Conservation (phyloP, 176 grass and related monocot species). For the Lolium perenne region DNA sequence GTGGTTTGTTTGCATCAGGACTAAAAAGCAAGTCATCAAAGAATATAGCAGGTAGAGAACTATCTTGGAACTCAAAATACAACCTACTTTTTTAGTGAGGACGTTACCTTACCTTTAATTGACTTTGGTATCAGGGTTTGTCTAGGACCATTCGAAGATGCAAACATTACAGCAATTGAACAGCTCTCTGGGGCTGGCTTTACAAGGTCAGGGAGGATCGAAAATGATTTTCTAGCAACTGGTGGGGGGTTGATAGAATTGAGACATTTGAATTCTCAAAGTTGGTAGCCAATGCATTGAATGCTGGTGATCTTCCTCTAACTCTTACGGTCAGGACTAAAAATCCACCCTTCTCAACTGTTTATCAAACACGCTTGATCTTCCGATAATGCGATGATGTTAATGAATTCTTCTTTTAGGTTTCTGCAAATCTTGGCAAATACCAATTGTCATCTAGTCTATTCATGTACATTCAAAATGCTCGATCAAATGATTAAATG, state of each 20-base stretch:
- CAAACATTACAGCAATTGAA: conserved; percentile 67
- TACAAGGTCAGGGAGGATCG: conserved; percentile 60
- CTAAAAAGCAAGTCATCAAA: conserved; percentile 67
- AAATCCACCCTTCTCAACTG: conserved; percentile 93
- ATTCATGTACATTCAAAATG: conserved; percentile 7
- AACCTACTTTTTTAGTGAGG: conserved; percentile 25
- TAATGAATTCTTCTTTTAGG: conserved; percentile 78
- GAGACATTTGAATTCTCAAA: conserved; percentile 87
- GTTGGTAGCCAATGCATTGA: conserved; percentile 94
- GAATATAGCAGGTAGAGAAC: conserved; percentile 41
- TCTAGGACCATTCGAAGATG: conserved; percentile 79
- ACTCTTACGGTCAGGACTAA: conserved; percentile 95
- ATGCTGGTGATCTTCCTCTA: conserved; percentile 93
- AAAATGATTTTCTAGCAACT: conserved; percentile 64
- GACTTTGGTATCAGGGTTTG: conserved; percentile 93
- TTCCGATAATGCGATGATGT: conserved; percentile 74
- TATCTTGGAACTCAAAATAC: conserved; percentile 20
- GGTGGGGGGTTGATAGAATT: conserved; percentile 97
- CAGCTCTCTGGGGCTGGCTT: conserved; percentile 64
- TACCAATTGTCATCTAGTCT: conserved; percentile 1
- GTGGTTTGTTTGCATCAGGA: conserved; percentile 56
- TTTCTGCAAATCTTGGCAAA: conserved; percentile 64
- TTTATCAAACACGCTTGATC: conserved; percentile 85
- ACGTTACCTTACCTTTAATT: conserved; percentile 77
- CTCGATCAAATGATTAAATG: conserved; percentile 16